Base-by-base conservation (phyloP, 208 protist species). In the Leishmania aethiopica region DNA sequence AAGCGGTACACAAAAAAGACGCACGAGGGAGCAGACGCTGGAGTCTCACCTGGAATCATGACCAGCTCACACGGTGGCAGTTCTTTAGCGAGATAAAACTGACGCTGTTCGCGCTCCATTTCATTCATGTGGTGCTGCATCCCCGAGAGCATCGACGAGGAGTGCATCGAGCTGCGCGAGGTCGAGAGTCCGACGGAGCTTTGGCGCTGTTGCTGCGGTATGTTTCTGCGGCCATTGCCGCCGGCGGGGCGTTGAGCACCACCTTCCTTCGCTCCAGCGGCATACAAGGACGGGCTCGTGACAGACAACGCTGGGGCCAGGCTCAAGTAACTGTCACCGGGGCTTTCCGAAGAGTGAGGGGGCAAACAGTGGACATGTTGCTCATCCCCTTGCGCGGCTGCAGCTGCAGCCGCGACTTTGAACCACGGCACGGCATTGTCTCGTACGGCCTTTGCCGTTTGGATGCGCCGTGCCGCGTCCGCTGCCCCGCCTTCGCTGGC, bases 1-100 rank as follows among this genome's bases (percentile, higher is more conserved):
- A 93, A 71, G 59, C 82, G 88, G 64, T 93, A 91, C 35, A 93
- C 57, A 78, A 93, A 90, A 35, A 93, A 49, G 5, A 88, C 77
- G 8, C 57, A 81, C 10, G 75, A 62, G 22, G 10, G 25, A 28
- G 82, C 51, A 17, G 70, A 74, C 8, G 78, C 25, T 37, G 62
- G n/a, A 28, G 35, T 57, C 1, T 64, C 47, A n/a, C 37, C 47
- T 35, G 83, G 47, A 32, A 83, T 49, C 22, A 22, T 32, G 55
- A 83, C 85, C 5, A 87, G 53, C 75, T 91, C 88, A 55, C 76
- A 89, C 2, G 66, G 55, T 32, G 84, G 84, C 25, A 88, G 60
- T n/a, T 89, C 75, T 25, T 32, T 74, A 13, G 25, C 47, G 1
- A 91, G n/a, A 66, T 81, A 89, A 19, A 40, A 22, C 67, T 85